These are phyloP conservation scores for Phytophthora rubi DNA, from an alignment of 352 stramenopile genomes.

Conservation along the genomic window DNA sequence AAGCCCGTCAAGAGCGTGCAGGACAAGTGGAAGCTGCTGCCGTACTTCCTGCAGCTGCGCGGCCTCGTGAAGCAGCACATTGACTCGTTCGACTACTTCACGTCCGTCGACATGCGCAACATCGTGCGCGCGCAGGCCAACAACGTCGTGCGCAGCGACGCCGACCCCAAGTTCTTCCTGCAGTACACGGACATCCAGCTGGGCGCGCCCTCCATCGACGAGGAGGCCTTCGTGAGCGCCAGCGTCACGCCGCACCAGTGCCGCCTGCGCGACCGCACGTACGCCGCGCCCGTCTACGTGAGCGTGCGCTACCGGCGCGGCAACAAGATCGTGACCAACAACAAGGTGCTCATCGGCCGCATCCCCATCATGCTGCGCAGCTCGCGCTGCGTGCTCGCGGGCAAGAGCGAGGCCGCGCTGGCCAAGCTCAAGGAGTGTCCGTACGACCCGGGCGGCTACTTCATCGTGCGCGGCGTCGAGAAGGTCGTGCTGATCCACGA, in stretches of 20 bases:
- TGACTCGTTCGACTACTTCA: constrained; percentile 99
- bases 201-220: constrained; percentile 95
- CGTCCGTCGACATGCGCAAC: constrained; percentile 98
- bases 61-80: constrained; percentile 98
- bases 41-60: constrained; percentile 96
- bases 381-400: constrained; percentile 95
- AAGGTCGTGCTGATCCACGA: constrained; percentile 99
- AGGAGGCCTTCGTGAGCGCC: constrained; percentile 95
- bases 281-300: constrained; percentile 98
- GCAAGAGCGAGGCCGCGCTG: constrained; percentile 94
- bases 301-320: constrained; percentile 98
- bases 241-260: constrained; percentile 98
- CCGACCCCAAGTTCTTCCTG: constrained; percentile 99
- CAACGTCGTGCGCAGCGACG: constrained; percentile 90
- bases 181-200: constrained; percentile 99
- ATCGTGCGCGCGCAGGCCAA: constrained; percentile 96
- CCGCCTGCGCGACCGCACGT: constrained; percentile 98
- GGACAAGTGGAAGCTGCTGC: constrained; percentile 99
- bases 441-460: constrained; percentile 99
- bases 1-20: constrained; percentile 81
- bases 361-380: constrained; percentile 99
- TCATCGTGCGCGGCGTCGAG: constrained; percentile 98
- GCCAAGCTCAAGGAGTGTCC: constrained; percentile 98
- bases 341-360: constrained; percentile 95
- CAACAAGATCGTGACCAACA: constrained; percentile 98